Conservation (phyloP, 2,329 filamentous ascomycete genomes). For the Bipolaris bicolor region DNA sequence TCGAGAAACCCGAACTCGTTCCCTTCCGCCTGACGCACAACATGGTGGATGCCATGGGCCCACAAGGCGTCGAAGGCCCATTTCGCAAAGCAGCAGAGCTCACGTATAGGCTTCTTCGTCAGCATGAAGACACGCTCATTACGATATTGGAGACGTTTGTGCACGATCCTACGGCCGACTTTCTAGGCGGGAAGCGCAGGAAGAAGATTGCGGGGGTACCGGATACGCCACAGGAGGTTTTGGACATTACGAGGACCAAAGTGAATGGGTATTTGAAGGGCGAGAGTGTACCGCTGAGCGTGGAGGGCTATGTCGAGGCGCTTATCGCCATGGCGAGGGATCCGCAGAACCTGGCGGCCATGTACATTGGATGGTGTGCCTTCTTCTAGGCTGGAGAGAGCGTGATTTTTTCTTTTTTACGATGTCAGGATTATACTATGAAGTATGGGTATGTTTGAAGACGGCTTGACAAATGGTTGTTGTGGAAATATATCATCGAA, state of each 20-base stretch:
- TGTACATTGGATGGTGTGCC: slow-evolving; percentile 96
- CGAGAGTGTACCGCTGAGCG: slow-evolving; percentile 89
- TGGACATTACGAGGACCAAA: slow-evolving; percentile 88
- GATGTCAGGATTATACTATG: background rate
- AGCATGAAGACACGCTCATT: slow-evolving; percentile 96
- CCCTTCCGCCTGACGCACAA: slow-evolving; percentile 98
- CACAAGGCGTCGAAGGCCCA: slow-evolving; percentile 88
- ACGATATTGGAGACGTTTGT: slow-evolving; percentile 97
- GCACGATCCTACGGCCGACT: slow-evolving; percentile 93
- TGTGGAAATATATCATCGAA: no score
- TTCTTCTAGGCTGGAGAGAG: slow-evolving; percentile 60
- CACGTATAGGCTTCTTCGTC: slow-evolving; percentile 79
- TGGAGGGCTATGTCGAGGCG: slow-evolving; percentile 97
- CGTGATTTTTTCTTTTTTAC: background rate
- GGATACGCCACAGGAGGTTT: slow-evolving; percentile 76
- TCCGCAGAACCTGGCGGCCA: slow-evolving; percentile 78
- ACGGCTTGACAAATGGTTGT: no score
- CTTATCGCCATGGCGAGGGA: slow-evolving; percentile 86
- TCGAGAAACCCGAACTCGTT: slow-evolving; percentile 91
- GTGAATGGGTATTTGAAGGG: slow-evolving; percentile 81
- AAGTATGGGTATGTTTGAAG: background rate
- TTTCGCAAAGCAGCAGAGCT: slow-evolving; percentile 92
- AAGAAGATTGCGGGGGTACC: slow-evolving; percentile 62
- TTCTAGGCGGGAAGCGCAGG: slow-evolving; percentile 73
- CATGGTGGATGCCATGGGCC: slow-evolving; percentile 96